These are phyloP conservation scores for Periconia sp. DNA, from an alignment of 2,329 filamentous ascomycete species.

Conservation along the genomic window DNA sequence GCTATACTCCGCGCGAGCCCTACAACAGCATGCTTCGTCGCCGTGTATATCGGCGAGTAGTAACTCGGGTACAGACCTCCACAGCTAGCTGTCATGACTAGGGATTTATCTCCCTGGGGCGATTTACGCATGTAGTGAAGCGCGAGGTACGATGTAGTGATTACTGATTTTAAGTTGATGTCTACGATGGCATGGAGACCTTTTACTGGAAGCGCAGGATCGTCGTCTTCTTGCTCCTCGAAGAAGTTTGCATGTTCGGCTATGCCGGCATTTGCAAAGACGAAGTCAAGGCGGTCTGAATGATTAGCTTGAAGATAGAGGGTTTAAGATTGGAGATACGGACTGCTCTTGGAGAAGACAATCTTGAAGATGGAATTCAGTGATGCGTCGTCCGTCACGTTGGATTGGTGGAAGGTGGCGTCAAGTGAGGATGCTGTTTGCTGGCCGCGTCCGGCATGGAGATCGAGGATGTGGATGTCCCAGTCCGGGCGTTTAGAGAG, in stretches of 20 bases:
- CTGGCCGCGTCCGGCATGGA: constrained; percentile 36
- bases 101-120: constrained; percentile 23
- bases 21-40: constrained; percentile 48
- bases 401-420: constrained; percentile 43
- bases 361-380: constrained; percentile 41
- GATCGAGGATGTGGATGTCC: constrained; percentile 49
- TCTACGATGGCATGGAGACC: constrained; percentile 43
- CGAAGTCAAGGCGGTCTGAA: constrained; percentile 54
- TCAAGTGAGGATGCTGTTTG: constrained; percentile 29
- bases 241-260: constrained; percentile 50
- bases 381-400: constrained; percentile 44
- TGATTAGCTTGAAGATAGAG: too few relatives aligned
- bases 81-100: constrained; percentile 44
- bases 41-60: constrained; percentile 46
- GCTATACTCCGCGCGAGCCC: constrained; percentile 47
- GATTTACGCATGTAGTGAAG: constrained; percentile 47
- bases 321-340: too few relatives aligned
- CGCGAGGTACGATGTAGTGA: constrained; percentile 50
- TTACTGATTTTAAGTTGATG: constrained; percentile 50
- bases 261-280: constrained; percentile 57
- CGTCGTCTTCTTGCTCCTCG: constrained; percentile 16
- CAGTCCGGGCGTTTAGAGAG: constrained; percentile 42
- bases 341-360: constrained; percentile 36
- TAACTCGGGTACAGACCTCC: constrained; percentile 43
- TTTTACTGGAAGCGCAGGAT: constrained; percentile 21